Evolutionary conservation across 2,329 filamentous ascomycete genomes (phyloP).

Genomic region (Pseudogymnoascus verrucosus): DNA sequence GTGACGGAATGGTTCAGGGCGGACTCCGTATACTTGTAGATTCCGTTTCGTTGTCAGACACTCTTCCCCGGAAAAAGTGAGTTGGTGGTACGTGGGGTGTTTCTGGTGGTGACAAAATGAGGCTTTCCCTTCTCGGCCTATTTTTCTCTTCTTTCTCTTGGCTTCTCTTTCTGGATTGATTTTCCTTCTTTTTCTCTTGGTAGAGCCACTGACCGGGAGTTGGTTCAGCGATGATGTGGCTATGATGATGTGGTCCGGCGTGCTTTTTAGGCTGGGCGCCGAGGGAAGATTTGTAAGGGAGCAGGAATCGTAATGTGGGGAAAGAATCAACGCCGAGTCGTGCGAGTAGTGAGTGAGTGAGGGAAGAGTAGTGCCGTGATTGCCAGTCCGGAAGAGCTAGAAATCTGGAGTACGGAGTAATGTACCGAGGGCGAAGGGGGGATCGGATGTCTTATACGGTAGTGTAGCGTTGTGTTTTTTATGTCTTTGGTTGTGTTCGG

Average conservation of each 20-base stretch:
- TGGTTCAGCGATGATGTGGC: neutral
- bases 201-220: neutral
- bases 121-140: neutral
- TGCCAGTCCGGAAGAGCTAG: neutral
- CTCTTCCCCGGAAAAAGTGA: neutral
- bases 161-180: neutral
- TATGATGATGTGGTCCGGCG: neutral
- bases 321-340: neutral
- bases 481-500: neutral
- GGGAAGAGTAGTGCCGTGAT: neutral
- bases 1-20: neutral
- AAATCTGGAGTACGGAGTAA: neutral
- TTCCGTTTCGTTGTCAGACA: neutral
- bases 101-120: neutral
- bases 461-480: neutral
- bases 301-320: neutral
- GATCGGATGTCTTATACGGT: neutral
- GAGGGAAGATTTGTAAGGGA: neutral
- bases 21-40: neutral
- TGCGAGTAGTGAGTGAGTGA: neutral
- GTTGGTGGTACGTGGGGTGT: neutral
- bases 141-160: neutral
- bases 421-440: neutral
- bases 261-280: neutral
- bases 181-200: neutral